These are phyloP conservation scores for Drosera capensis DNA, from an alignment of 148 eudicot genomes.

Conservation along the genomic window DNA sequence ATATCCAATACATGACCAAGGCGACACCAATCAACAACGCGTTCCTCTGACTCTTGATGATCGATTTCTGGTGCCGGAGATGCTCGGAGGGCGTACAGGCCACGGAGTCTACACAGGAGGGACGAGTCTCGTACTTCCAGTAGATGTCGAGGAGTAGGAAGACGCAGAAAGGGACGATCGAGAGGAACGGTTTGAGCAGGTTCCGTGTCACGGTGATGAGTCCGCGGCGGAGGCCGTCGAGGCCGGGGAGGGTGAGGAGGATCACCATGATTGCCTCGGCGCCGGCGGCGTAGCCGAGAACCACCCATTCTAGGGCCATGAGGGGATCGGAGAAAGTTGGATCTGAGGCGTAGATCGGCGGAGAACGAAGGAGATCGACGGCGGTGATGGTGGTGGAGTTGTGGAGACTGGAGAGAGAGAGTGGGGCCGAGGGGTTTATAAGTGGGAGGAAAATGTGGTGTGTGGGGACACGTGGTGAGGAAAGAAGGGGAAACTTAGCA, in stretches of 20 bases:
- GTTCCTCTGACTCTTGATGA: slow-evolving; percentile 72
- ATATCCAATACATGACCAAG: slow-evolving; percentile 59
- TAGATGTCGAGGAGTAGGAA: slow-evolving; percentile 58
- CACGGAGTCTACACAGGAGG: slow-evolving; percentile 35
- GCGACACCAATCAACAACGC: slow-evolving; percentile 62
- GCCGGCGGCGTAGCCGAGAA: slow-evolving; percentile 75
- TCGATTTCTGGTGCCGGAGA: slow-evolving; percentile 76
- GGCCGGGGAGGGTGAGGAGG: slow-evolving; percentile 64
- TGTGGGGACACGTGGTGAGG: too few relatives aligned
- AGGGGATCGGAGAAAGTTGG: too few relatives aligned
- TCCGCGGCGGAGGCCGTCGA: slow-evolving; percentile 57
- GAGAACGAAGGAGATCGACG: too few relatives aligned
- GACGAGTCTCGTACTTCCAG: slow-evolving; percentile 82
- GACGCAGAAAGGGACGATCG: slow-evolving; percentile 56
- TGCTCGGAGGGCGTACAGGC: slow-evolving; percentile 57
- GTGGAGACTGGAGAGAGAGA: too few relatives aligned
- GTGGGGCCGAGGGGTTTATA: too few relatives aligned
- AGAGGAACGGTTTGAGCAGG: slow-evolving; percentile 61
- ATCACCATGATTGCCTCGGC: slow-evolving; percentile 83
- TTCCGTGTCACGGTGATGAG: slow-evolving; percentile 41
- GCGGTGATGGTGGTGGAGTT: too few relatives aligned
- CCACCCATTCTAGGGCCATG: slow-evolving; percentile 93
- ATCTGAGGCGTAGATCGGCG: too few relatives aligned
- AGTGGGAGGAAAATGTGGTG: too few relatives aligned
- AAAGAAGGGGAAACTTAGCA: too few relatives aligned